Conservation (phyloP, 2,329 filamentous ascomycete species). For the Arachnopeziza araneosa region DNA sequence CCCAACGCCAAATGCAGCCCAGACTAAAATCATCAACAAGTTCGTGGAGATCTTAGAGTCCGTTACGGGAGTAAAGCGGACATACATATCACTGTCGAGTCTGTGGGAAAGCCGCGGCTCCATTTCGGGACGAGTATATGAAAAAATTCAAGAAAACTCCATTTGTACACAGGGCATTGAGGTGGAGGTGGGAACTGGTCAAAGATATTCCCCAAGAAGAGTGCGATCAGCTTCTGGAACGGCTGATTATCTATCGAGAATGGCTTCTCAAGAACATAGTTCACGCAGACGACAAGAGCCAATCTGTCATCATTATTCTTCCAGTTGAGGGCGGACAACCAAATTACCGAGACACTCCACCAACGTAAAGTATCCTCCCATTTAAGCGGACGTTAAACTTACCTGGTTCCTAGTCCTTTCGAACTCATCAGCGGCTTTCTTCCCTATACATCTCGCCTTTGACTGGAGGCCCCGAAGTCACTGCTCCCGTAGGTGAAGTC, state of each 20-base stretch:
- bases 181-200: background rate
- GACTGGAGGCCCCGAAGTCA: too few relatives aligned
- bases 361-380: too few relatives aligned
- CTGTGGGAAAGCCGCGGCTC: background rate
- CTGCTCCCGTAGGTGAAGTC: too few relatives aligned
- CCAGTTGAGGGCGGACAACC: background rate
- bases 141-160: background rate
- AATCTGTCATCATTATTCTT: background rate
- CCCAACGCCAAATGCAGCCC: background rate
- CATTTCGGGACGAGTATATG: background rate
- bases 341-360: background rate
- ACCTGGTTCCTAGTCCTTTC: too few relatives aligned
- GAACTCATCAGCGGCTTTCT: too few relatives aligned
- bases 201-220: background rate
- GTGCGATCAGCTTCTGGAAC: background rate
- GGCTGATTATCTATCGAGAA: background rate
- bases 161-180: background rate
- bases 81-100: background rate
- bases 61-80: background rate
- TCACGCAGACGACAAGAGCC: background rate
- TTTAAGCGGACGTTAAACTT: too few relatives aligned
- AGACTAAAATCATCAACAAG: background rate
- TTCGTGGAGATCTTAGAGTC: background rate
- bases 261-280: slow-evolving; percentile 1
- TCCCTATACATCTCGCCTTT: too few relatives aligned